Conservation (phyloP, 805 yeast species). For the Wickerhamiella hasegawae region DNA sequence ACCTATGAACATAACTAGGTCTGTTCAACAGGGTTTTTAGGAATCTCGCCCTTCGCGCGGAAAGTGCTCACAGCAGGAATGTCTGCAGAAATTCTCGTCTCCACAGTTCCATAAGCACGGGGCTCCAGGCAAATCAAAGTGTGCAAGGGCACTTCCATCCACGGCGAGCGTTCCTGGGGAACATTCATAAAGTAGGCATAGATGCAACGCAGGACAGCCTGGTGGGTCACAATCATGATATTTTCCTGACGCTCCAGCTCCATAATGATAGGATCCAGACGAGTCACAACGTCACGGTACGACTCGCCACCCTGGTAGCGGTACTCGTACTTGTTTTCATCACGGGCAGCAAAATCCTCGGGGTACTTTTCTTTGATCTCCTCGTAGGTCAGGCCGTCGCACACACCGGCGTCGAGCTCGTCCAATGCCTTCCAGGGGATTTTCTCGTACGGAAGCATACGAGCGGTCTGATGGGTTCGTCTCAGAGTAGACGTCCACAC, state of each 20-base stretch:
- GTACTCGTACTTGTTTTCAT: constrained; percentile 88
- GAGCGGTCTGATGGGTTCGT: constrained; percentile 87
- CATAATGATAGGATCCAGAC: constrained; percentile 96
- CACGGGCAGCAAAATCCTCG: constrained; percentile 90
- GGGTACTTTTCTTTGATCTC: constrained; percentile 77
- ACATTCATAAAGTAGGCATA: constrained; percentile 98
- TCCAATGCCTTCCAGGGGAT: constrained; percentile 93
- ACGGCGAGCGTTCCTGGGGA: constrained; percentile 92
- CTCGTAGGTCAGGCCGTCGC: constrained; percentile 94
- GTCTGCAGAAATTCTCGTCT: constrained; percentile 81
- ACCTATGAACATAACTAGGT: too few species aligned
- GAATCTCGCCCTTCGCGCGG: constrained; percentile 74
- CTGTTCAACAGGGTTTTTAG: constrained; percentile 5
- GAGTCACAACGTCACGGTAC: constrained; percentile 83
- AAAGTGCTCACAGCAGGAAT: constrained; percentile 97
- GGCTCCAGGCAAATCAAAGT: constrained; percentile 89
- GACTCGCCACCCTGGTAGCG: constrained; percentile 96
- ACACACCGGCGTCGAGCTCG: constrained; percentile 93
- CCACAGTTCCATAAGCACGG: constrained; percentile 80
- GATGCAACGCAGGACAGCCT: constrained; percentile 89
- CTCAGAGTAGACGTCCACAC: constrained; percentile 92
- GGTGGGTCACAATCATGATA: constrained; percentile 90
- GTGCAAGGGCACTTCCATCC: constrained; percentile 98
- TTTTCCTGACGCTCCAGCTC: constrained; percentile 95
- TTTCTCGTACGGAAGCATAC: constrained; percentile 62